These are phyloP conservation scores for Linum trigynum DNA, from an alignment of 345 rosid species.

Conservation along the genomic window DNA sequence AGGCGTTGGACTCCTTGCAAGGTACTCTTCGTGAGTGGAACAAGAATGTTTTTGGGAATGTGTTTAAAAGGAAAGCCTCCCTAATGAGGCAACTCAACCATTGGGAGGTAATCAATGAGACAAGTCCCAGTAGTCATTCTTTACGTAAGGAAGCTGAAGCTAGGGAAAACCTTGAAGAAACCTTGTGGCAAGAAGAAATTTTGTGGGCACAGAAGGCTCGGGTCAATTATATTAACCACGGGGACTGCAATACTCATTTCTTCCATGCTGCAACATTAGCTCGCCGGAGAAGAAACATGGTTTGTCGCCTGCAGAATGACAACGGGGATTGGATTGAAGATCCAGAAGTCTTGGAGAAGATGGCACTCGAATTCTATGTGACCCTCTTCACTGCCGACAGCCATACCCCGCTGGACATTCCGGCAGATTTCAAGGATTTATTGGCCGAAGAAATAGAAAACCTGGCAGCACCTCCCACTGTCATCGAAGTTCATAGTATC, in stretches of 20 bases:
- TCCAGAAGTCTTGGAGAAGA: neutral
- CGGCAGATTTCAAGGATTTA: too few relatives aligned
- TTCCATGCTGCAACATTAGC: neutral
- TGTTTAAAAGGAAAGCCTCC: neutral
- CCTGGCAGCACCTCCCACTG: too few relatives aligned
- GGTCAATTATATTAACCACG: neutral
- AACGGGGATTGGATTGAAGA: too few relatives aligned
- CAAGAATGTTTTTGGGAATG: neutral
- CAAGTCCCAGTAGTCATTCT: too few relatives aligned
- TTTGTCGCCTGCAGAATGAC: too few relatives aligned
- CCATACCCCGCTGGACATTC: too few relatives aligned
- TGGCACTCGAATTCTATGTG: too few relatives aligned
- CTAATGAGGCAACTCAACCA: neutral
- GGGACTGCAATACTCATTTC: neutral
- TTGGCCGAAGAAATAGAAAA: too few relatives aligned
- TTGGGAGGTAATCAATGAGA: neutral
- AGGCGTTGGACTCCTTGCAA: too few relatives aligned
- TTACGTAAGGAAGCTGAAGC: neutral
- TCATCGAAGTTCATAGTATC: neutral
- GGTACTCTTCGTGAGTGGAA: neutral
- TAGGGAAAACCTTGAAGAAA: too few relatives aligned
- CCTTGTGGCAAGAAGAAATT: neutral
- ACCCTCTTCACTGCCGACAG: too few relatives aligned
- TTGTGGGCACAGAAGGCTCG: neutral
- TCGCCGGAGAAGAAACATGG: neutral